Base-by-base conservation (phyloP, 345 rosid genomes). In the Trapa incisa region DNA sequence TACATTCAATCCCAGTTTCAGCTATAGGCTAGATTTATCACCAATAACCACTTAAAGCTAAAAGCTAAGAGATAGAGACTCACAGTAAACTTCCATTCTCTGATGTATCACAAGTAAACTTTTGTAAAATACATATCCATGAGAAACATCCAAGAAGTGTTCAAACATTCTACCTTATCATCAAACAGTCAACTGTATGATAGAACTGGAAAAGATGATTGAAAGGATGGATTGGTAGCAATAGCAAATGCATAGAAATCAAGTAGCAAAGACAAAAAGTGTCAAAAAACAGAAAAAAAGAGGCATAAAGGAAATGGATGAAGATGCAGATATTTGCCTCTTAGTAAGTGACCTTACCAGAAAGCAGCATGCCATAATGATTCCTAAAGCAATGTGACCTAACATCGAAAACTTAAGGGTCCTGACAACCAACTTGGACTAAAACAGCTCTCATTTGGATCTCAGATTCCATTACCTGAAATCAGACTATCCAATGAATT, bases 401-500 rank as follows among this genome's bases (percentile, higher is more conserved):
- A 48, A 37, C 36, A 35, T 36, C 62, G 57, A 63, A 70, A 70
- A 64, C 47, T 47, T 22, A 63, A 48, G 60, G 52, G 74, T 65
- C 52, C 56, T 35, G 17, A 65, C 65, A 65, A 65, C 65, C 74
- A 58, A 71, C 74, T 42, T 5, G 69, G 42, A 32, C 69, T 54
- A 43, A 69, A 66, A 38, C 65, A 57, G 69, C 65, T 65, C 67
- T 62, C 14, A 65, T 71, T 60, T 47, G 65, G 39, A 71, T 71
- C 73, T 64, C 74, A 71, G 39, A 56, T 66, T 67, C 45, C 57
- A 36, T 50, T 4, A 63, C 73, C 73, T 48, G 67, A 47, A 63
- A 70, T 68, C 67, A 70, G 47, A 70, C 62, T 63, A 14, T 22
- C 47, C 65, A 61, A 69, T 42, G 17, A 32, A 58, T 58, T 58